Percentiles rank a stretch among this genome's conserved stretches.
Conservation (phyloP, 331 rosid genomes). For the Rhamnella rubrinervis region DNA sequence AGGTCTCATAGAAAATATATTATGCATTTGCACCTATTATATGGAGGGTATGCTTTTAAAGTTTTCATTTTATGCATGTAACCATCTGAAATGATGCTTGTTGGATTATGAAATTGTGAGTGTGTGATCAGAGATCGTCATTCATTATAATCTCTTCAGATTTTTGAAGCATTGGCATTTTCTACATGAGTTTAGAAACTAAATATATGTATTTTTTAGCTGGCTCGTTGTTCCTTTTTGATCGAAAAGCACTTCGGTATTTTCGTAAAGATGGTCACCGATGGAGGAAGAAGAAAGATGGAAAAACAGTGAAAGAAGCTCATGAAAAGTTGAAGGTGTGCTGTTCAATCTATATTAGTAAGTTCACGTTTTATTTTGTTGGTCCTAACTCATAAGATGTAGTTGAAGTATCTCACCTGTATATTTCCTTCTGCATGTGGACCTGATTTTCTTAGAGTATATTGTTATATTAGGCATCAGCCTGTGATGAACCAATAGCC, state of each 20-base stretch:
- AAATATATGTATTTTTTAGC: slow-evolving; percentile 34
- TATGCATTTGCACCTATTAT: too few relatives aligned
- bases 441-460: background rate
- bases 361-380: slow-evolving; percentile 41
- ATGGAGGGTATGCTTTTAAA: too few relatives aligned
- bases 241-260: slow-evolving; percentile 66
- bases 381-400: slow-evolving; percentile 23
- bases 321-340: slow-evolving; percentile 94
- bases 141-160: too few relatives aligned
- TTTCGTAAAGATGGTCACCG: slow-evolving; percentile 82
- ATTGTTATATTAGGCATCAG: slow-evolving; percentile 10
- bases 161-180: background rate
- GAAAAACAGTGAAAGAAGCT: slow-evolving; percentile 78
- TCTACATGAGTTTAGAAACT: slow-evolving; percentile 10
- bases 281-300: slow-evolving; percentile 87
- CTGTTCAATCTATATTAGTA: slow-evolving; percentile 69
- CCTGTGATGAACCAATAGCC: slow-evolving; percentile 5
- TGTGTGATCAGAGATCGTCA: too few relatives aligned
- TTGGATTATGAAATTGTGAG: too few relatives aligned
- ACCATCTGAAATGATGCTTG: too few relatives aligned
- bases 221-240: slow-evolving; percentile 72
- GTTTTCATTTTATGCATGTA: too few relatives aligned
- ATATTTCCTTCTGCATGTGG: slow-evolving; percentile 10
- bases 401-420: slow-evolving; percentile 16
- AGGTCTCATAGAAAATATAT: too few relatives aligned